A percentile compares a stretch with the other conserved stretches of the same genome.
Conservation (phyloP, 768 basidiomycete genomes). For the Collybia sordida region DNA sequence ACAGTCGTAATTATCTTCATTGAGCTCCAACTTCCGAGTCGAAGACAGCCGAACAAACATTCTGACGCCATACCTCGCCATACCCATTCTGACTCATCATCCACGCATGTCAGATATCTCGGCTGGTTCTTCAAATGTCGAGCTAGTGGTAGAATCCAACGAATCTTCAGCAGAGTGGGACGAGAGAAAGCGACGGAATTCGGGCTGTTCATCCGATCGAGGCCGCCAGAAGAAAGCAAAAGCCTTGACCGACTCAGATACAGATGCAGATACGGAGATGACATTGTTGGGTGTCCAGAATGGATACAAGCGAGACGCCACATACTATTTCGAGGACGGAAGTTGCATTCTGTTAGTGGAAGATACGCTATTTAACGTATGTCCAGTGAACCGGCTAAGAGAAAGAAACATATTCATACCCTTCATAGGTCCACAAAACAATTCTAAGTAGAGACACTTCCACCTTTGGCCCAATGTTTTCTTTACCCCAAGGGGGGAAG, state of each 20-base stretch:
- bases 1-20: too few species aligned
- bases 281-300: conserved; percentile 3
- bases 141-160: too few species aligned
- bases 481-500: conserved; percentile 56
- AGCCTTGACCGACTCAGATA: conserved; percentile 6
- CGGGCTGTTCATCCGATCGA: neutral
- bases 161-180: too few species aligned
- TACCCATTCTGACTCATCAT: too few species aligned
- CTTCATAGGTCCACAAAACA: conserved; percentile 53
- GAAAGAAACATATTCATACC: conserved; percentile 4
- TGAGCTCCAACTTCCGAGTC: too few species aligned
- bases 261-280: conserved; percentile 16
- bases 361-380: conserved; percentile 67
- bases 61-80: too few species aligned
- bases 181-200: neutral
- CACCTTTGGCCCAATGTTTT: conserved; percentile 66
- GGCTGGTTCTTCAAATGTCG: too few species aligned
- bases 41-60: too few species aligned
- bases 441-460: conserved; percentile 63
- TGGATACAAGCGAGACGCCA: conserved; percentile 39
- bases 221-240: conserved; percentile 1
- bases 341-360: conserved; percentile 65
- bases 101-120: too few species aligned
- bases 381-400: conserved; percentile 16
- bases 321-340: conserved; percentile 67